These are phyloP conservation scores for Amanita rubescens DNA, from an alignment of 768 basidiomycete genomes.

Conservation along the genomic window DNA sequence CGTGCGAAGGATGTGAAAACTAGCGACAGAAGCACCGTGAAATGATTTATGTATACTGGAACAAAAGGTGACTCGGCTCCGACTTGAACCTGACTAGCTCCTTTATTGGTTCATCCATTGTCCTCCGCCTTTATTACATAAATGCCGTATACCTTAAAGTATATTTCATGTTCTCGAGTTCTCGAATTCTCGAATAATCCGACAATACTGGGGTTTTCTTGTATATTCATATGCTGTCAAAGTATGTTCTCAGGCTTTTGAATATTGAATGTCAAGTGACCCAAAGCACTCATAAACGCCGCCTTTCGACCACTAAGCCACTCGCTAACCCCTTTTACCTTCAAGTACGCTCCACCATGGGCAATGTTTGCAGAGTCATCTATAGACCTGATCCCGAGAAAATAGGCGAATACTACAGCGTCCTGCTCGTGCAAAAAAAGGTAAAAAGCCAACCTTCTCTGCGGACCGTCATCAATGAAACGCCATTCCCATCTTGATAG, in stretches of 20 bases:
- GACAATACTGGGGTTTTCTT: too few relatives aligned
- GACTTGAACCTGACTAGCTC: too few relatives aligned
- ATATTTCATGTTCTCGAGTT: too few relatives aligned
- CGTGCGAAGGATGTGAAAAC: neutral
- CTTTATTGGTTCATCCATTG: too few relatives aligned
- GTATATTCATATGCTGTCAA: too few relatives aligned
- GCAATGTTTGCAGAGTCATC: conserved; percentile 59
- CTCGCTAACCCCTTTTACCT: neutral
- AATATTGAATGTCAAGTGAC: too few relatives aligned
- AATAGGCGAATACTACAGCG: conserved; percentile 56
- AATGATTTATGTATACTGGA: neutral
- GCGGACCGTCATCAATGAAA: neutral
- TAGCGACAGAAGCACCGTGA: neutral
- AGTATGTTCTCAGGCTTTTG: too few relatives aligned
- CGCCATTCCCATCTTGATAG: conserved; percentile 26
- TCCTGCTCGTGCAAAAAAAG: conserved; percentile 59
- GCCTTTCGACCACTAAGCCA: neutral
- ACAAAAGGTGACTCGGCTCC: neutral
- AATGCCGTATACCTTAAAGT: too few relatives aligned
- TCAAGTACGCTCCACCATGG: conserved; percentile 24
- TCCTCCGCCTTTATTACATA: too few relatives aligned
- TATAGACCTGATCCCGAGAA: conserved; percentile 73
- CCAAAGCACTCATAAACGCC: neutral
- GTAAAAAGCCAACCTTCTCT: conserved; percentile 30
- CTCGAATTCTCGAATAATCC: too few relatives aligned